These are phyloP conservation scores for Capillidium rhysosporum DNA, from an alignment of 371 early-diverging fungal genomes.

Conservation along the genomic window DNA sequence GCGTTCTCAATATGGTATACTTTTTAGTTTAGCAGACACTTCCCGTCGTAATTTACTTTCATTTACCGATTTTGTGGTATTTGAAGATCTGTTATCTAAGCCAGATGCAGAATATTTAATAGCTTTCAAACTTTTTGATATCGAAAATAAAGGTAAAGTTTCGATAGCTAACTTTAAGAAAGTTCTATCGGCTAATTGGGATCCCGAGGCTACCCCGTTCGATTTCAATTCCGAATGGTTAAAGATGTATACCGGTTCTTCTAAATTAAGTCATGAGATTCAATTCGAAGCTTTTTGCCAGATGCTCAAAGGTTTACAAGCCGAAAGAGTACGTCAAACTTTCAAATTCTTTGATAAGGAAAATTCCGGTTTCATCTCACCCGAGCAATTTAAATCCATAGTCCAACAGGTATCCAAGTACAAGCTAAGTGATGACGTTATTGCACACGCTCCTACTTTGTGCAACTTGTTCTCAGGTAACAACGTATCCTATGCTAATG, in stretches of 20 bases:
- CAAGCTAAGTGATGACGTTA: conserved; percentile 43
- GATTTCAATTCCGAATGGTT: conserved; percentile 56
- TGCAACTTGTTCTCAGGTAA: conserved; percentile 31
- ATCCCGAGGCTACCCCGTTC: conserved; percentile 34
- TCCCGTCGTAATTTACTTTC: conserved; percentile 34
- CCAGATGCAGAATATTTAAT: conserved; percentile 71
- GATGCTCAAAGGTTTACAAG: conserved; percentile 54
- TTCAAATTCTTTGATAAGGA: conserved; percentile 51
- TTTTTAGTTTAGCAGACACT: conserved; percentile 58
- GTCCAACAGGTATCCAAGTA: conserved; percentile 41
- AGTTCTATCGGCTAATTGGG: conserved; percentile 32
- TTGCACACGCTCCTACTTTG: conserved; percentile 44
- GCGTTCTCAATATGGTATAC: conserved; percentile 31
- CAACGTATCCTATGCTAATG: conserved; percentile 37
- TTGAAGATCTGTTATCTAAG: conserved; percentile 44
- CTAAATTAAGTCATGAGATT: conserved; percentile 29
- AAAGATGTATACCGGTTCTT: conserved; percentile 39
- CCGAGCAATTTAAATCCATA: conserved; percentile 41
- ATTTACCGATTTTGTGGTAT: conserved; percentile 50
- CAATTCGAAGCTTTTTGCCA: conserved; percentile 61
- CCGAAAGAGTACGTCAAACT: conserved; percentile 56
- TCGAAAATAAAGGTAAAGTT: conserved; percentile 33
- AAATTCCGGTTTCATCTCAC: conserved; percentile 37
- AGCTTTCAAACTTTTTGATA: conserved; percentile 50
- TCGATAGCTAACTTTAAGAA: conserved; percentile 43